Percentiles rank a stretch among this genome's conserved stretches.
phyloP scores from a whole-genome alignment of 495 filamentous ascomycete genomes.

The Daldinia loculata region DNA sequence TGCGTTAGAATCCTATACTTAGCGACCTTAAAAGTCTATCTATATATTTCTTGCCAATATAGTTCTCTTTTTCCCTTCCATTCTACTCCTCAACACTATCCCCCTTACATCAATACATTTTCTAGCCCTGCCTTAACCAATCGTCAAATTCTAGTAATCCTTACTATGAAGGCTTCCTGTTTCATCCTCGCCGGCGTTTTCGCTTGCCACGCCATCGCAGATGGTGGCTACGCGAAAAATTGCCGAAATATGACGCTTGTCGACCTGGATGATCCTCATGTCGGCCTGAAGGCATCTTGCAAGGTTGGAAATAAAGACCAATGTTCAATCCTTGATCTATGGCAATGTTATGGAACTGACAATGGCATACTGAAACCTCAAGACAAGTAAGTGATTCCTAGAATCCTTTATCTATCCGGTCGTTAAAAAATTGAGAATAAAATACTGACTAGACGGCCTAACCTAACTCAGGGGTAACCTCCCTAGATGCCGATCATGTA shows the following conservation, averaged over 20 bases:
- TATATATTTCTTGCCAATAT: not conserved
- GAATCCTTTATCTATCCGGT: too few relatives aligned
- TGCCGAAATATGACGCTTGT: conserved; percentile 5
- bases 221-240: conserved; percentile 4
- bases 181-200: not conserved
- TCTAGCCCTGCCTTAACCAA: not conserved
- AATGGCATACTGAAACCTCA: not conserved
- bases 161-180: conserved; percentile 1
- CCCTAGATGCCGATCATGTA: not conserved
- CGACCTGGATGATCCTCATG: not conserved
- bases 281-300: conserved; percentile 8
- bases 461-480: not conserved
- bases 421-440: accelerated
- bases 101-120: not conserved
- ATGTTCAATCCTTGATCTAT: conserved; percentile 15
- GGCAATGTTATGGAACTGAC: conserved; percentile 5
- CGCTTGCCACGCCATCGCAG: not conserved
- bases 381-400: not conserved
- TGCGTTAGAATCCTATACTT: too few relatives aligned
- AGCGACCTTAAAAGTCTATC: not conserved
- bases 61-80: not conserved
- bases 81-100: not conserved
- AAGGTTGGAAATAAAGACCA: not conserved
- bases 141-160: too few relatives aligned
- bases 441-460: not conserved